Conservation (phyloP, 768 basidiomycete genomes). For the Asterophora lycoperdoides region DNA sequence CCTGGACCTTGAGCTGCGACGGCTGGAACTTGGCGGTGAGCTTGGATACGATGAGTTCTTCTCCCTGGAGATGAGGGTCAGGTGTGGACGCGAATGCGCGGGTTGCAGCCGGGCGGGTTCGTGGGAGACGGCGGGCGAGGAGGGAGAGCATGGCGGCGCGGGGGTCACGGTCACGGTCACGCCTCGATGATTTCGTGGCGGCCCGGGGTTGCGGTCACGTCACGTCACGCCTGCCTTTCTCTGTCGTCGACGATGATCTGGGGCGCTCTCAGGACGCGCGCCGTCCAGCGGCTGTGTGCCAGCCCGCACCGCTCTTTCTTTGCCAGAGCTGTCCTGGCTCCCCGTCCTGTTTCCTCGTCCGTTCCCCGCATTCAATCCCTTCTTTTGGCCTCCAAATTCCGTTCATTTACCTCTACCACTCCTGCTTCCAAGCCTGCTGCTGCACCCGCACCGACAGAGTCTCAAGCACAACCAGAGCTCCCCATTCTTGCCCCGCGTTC, state of each 20-base stretch:
- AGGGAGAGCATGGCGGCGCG: slow-evolving; percentile 27
- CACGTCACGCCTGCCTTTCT: slow-evolving; percentile 3
- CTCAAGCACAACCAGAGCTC: slow-evolving; percentile 25
- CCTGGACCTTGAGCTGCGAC: slow-evolving; percentile 79
- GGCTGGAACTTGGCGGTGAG: slow-evolving; percentile 74
- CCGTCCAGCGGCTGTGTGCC: not conserved
- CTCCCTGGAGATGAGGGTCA: slow-evolving; percentile 43
- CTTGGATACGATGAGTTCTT: slow-evolving; percentile 67
- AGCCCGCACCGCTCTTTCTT: not conserved
- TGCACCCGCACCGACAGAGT: not conserved
- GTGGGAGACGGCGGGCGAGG: slow-evolving; percentile 19
- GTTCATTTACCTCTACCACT: slow-evolving; percentile 4
- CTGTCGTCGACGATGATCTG: slow-evolving; percentile 20
- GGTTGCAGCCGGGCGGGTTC: slow-evolving; percentile 22
- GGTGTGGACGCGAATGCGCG: slow-evolving; percentile 27
- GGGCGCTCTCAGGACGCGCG: slow-evolving; percentile 19
- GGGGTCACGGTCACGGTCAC: slow-evolving; percentile 4
- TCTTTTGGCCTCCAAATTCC: slow-evolving; percentile 1
- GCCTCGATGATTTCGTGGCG: slow-evolving; percentile 21
- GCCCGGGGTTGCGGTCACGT: not conserved
- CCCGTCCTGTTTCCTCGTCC: not conserved
- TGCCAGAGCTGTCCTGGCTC: not conserved
- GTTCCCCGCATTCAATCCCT: slow-evolving; percentile 7
- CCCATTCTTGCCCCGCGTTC: slow-evolving; percentile 62
- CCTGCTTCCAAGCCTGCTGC: not conserved